Conservation (phyloP, 2,329 filamentous ascomycete species). For the Aspergillus eucalypticola region DNA sequence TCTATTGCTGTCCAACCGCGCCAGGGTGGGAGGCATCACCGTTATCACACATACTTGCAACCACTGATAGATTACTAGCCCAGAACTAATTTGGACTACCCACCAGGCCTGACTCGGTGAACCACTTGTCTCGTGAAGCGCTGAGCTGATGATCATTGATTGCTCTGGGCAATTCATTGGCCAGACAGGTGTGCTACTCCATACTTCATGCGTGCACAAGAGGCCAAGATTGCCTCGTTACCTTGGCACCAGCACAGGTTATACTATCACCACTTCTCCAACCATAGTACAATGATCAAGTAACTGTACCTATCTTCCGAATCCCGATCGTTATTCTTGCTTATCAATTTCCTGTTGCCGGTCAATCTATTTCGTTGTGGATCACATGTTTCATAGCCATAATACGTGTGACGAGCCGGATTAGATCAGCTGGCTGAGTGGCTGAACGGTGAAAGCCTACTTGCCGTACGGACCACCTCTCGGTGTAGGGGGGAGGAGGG, state of each 20-base stretch:
- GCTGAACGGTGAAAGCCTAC: neutral
- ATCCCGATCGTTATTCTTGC: neutral
- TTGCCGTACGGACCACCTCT: neutral
- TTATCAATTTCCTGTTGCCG: neutral
- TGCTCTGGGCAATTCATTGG: neutral
- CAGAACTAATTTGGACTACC: neutral
- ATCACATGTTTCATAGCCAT: conserved; percentile 8
- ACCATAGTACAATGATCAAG: neutral
- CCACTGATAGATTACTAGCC: neutral
- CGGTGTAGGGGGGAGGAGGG: neutral
- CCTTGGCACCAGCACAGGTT: neutral
- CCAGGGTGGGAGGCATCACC: neutral
- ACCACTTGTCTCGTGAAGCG: neutral
- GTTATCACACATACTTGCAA: neutral
- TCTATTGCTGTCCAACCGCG: conserved; percentile 10
- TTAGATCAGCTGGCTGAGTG: neutral
- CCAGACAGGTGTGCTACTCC: neutral
- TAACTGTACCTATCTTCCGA: neutral
- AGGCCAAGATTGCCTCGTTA: neutral
- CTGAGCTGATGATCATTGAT: neutral
- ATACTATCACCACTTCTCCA: neutral
- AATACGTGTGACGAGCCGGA: conserved; percentile 1
- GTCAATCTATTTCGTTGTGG: conserved; percentile 7
- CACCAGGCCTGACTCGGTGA: neutral
- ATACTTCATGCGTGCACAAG: neutral